These are phyloP conservation scores for Udeniomyces megalosporus DNA, from an alignment of 768 basidiomycete genomes.

Conservation along the genomic window DNA sequence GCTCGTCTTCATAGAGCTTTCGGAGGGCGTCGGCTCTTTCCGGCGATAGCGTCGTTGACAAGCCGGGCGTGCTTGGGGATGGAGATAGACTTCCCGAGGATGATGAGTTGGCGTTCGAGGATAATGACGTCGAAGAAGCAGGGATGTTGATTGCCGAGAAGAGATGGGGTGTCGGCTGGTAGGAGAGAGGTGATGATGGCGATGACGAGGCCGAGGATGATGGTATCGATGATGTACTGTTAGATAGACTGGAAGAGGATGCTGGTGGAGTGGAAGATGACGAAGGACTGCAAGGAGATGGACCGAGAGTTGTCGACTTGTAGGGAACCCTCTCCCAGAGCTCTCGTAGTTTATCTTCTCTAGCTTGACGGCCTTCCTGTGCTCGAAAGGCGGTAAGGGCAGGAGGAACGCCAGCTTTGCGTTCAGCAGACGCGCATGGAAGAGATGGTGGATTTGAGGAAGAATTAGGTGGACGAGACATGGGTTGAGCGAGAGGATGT, in stretches of 20 bases:
- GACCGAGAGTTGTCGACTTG: neutral
- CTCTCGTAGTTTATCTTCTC: slow-evolving; percentile 25
- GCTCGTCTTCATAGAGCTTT: slow-evolving; percentile 60
- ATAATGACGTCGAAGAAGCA: no score
- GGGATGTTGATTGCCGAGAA: neutral
- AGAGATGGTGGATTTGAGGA: neutral
- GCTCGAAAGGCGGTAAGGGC: slow-evolving; percentile 26
- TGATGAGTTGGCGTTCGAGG: no score
- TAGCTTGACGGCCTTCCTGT: slow-evolving; percentile 23
- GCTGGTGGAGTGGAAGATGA: neutral
- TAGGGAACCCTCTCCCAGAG: slow-evolving; percentile 26
- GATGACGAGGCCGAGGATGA: no score
- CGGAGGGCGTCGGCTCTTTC: slow-evolving; percentile 48
- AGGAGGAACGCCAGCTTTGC: slow-evolving; percentile 7
- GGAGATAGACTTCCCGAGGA: no score
- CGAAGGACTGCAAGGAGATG: neutral
- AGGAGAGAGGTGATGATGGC: neutral
- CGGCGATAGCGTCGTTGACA: slow-evolving; percentile 29
- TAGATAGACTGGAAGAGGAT: no score
- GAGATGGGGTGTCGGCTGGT: neutral
- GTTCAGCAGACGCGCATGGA: neutral
- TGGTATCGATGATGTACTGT: no score
- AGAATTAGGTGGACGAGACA: no score
- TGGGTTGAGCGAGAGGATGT: no score
- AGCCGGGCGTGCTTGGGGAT: neutral